Percentiles rank a stretch among this genome's conserved stretches.
phyloP scores from a whole-genome alignment of 225 moss, liverwort and hornwort species.

The Physcomitrium patens region DNA sequence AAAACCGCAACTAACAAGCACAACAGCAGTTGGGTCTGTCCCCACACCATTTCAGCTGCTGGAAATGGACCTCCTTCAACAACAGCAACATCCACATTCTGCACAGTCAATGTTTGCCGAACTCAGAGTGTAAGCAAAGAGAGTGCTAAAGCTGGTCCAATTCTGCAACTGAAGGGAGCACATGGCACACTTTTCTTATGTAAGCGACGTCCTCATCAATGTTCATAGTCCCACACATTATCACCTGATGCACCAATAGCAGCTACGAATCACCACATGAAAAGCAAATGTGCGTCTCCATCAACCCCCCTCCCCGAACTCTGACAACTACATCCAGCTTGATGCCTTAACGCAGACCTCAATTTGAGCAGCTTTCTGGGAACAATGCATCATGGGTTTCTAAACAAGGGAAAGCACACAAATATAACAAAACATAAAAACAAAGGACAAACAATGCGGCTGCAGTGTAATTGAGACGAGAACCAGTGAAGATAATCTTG shows the following conservation, averaged over 20 bases:
- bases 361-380: too few species aligned
- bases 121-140: neutral
- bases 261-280: neutral
- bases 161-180: constrained; percentile 2
- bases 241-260: constrained; percentile 1
- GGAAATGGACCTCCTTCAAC: neutral
- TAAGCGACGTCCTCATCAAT: neutral
- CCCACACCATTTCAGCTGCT: constrained; percentile 10
- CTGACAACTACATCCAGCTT: too few species aligned
- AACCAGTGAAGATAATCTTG: neutral
- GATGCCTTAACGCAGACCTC: too few species aligned
- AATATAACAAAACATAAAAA: too few species aligned
- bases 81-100: neutral
- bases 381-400: too few species aligned
- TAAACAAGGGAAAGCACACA: too few species aligned
- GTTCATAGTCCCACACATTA: neutral
- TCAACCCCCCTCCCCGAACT: too few species aligned
- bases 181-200: neutral
- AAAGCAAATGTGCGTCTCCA: too few species aligned
- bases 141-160: constrained; percentile 1
- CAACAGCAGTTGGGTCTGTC: constrained; percentile 26
- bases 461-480: too few species aligned
- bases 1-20: constrained; percentile 36
- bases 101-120: neutral
- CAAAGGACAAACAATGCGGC: too few species aligned